Evolutionary conservation across 2,329 filamentous ascomycete species (phyloP).

Genomic region (Tolypocladium endophyticum): DNA sequence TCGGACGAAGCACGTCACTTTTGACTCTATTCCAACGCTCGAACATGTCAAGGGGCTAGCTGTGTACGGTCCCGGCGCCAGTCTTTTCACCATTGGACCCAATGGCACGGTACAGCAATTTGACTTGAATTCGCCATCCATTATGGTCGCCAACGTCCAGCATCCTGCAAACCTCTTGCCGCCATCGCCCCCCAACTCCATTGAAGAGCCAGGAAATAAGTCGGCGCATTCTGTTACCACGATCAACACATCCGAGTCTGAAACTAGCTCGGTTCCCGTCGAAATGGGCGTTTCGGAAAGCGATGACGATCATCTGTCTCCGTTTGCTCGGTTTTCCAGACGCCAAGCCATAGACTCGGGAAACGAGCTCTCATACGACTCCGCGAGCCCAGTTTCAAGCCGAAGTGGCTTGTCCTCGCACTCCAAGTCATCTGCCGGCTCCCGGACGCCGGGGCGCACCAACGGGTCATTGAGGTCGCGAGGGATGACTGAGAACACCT

Average conservation of each 20-base stretch:
- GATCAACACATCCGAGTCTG: constrained; percentile 41
- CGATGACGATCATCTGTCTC: constrained; percentile 68
- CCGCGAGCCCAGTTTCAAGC: constrained; percentile 57
- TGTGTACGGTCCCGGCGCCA: constrained; percentile 83
- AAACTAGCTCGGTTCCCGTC: constrained; percentile 42
- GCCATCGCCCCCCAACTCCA: constrained; percentile 71
- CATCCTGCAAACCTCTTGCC: constrained; percentile 71
- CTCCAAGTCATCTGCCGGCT: constrained; percentile 44
- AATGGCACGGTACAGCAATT: constrained; percentile 92
- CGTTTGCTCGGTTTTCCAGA: constrained; percentile 63
- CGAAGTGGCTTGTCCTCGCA: constrained; percentile 50
- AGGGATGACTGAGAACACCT: constrained; percentile 51
- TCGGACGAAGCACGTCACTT: constrained; percentile 91
- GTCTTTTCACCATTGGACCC: constrained; percentile 78
- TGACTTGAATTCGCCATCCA: constrained; percentile 72
- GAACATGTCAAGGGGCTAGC: constrained; percentile 73
- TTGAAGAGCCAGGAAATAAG: constrained; percentile 57
- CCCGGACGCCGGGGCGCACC: constrained; percentile 38
- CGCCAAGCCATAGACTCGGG: constrained; percentile 55
- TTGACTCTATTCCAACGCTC: constrained; percentile 75
- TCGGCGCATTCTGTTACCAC: constrained; percentile 34
- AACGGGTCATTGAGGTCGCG: constrained; percentile 41
- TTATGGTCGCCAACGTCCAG: constrained; percentile 78
- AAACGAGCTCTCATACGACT: constrained; percentile 45
- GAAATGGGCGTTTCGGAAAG: constrained; percentile 57